Evolutionary conservation across 73 alveolate genomes (phyloP), one percentile per base, ranked within the genome.

Genomic region (Blepharisma japonicum): DNA sequence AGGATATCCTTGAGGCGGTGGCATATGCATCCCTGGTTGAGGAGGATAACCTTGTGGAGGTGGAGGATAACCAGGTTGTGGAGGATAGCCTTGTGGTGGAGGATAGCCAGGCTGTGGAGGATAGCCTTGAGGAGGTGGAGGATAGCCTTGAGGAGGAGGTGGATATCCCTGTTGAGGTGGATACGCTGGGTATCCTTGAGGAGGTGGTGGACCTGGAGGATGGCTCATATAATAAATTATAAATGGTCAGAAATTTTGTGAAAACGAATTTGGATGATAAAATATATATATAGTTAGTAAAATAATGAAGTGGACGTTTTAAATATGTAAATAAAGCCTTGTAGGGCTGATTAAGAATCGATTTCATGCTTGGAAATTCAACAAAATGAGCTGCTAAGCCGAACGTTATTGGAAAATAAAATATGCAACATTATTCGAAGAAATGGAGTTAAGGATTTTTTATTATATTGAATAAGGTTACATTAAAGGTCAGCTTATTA

Each of bases 1-100:
- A 11, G 66, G 21, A 51, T 51, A 51, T 51, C 66, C 66, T 18
- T 51, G 66, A 51, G 66, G 21, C 4, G 66, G 66, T 51, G 66
- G 42, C 42, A 32, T 32, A 32, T 32, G 42, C 42, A 32, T 32
- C 42, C 5, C 66, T 3, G 27, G 27, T 4, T 51, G 66, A 51
- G 66, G 66, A 11, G 66, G 21, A 51, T 53, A 53, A 4, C 67
- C 67, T 53, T 53, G 67, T 53, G 67, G 67, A 53, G n/a, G 11
- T 11, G 7, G 67, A 14, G 67, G 67, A 2, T 11, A 20, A 53
- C n/a, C n/a, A 14, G 67, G 27, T 53, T 11, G 67, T 14, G n/a
- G n/a, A 53, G n/a, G 23, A 14, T 53, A 20, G 2, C 67, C 67
- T 1, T 0, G 23, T 14, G 0, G n/a, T 14, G 67, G 67, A 14